These are phyloP conservation scores for Trichoderma asperelloides DNA, from an alignment of 495 filamentous ascomycete species.

Conservation along the genomic window DNA sequence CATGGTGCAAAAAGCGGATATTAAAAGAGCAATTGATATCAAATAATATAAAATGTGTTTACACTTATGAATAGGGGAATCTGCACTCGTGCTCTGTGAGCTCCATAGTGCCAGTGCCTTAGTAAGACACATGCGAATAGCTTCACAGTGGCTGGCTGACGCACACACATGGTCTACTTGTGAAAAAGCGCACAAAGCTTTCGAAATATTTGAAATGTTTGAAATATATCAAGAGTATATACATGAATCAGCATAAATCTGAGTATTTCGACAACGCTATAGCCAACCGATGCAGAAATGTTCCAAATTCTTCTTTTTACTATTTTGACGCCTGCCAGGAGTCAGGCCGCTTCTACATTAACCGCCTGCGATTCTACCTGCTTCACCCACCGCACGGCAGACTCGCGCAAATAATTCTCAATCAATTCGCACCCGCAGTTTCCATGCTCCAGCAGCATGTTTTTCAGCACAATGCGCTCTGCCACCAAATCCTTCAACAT, in stretches of 20 bases:
- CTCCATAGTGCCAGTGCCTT: too few relatives aligned
- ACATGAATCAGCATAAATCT: too few relatives aligned
- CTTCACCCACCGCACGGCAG: not conserved
- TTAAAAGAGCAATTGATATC: too few relatives aligned
- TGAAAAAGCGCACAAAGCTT: too few relatives aligned
- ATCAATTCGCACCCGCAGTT: constrained; percentile 13
- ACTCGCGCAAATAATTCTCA: constrained; percentile 9
- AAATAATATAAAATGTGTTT: too few relatives aligned
- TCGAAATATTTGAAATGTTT: too few relatives aligned
- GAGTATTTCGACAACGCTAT: not conserved
- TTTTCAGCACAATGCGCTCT: constrained; percentile 14
- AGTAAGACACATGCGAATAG: too few relatives aligned
- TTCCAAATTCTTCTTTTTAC: not conserved
- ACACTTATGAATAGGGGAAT: too few relatives aligned
- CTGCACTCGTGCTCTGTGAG: too few relatives aligned
- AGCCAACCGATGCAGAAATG: not conserved
- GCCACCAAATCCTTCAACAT: constrained; percentile 6
- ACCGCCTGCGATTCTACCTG: not conserved
- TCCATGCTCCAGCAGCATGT: constrained; percentile 13
- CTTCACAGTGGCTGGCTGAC: too few relatives aligned
- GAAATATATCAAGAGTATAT: not conserved
- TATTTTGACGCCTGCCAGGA: not conserved
- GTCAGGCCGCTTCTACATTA: constrained; percentile 1
- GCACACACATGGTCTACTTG: too few relatives aligned
- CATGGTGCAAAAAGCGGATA: too few relatives aligned